Conservation (phyloP, 1,284 basidiomycete genomes). For the Violaceomyces palustris region DNA sequence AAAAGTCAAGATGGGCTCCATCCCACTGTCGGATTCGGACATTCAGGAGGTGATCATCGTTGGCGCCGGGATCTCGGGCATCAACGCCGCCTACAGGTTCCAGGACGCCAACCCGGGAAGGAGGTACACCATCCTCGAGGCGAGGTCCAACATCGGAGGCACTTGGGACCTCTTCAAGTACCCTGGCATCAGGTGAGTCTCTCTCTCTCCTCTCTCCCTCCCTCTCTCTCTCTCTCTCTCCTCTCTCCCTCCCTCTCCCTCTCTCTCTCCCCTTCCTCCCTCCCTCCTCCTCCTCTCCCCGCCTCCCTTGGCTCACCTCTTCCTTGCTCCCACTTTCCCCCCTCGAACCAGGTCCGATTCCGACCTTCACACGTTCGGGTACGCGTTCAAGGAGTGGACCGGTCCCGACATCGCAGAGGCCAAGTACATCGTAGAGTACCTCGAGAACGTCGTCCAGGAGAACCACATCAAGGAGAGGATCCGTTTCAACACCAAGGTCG, state of each 20-base stretch:
- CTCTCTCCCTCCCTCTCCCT: too few species aligned
- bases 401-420: conserved; percentile 43
- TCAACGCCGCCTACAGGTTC: conserved; percentile 48
- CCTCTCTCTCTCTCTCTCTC: neutral
- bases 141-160: conserved; percentile 31
- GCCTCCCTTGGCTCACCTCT: neutral
- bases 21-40: conserved; percentile 13
- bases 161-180: conserved; percentile 48
- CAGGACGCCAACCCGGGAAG: conserved; percentile 30
- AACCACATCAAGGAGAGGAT: conserved; percentile 40
- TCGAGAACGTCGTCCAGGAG: conserved; percentile 37
- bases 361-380: conserved; percentile 29
- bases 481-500: conserved; percentile 31
- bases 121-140: conserved; percentile 37
- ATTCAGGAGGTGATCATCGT: conserved; percentile 42
- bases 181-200: conserved; percentile 17
- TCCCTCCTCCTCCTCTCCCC: neutral
- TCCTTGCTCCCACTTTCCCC: neutral
- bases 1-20: conserved; percentile 21
- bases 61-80: conserved; percentile 49
- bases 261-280: neutral
- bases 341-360: conserved; percentile 9
- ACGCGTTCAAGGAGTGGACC: conserved; percentile 38
- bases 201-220: neutral
- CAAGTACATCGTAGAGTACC: conserved; percentile 38